These are phyloP conservation scores for Acer saccharum DNA, from an alignment of 345 rosid species.

Conservation along the genomic window DNA sequence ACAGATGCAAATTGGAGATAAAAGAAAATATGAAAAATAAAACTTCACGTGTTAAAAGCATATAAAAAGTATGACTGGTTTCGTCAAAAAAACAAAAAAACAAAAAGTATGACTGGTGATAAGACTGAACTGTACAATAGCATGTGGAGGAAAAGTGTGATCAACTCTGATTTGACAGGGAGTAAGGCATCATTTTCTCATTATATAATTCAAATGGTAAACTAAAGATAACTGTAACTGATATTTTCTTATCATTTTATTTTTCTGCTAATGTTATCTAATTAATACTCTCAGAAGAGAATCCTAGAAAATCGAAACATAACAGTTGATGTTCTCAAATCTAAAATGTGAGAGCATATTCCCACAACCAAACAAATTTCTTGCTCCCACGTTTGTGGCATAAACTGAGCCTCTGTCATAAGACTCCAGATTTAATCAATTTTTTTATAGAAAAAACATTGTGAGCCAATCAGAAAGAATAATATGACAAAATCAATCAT, in stretches of 20 bases:
- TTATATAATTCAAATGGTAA: background rate
- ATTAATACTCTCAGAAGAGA: background rate
- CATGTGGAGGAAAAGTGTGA: background rate
- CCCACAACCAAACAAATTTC: background rate
- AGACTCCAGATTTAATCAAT: background rate
- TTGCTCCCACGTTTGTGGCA: slow-evolving; percentile 2
- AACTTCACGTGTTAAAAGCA: background rate
- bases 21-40: background rate
- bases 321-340: background rate
- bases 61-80: background rate
- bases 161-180: background rate
- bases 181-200: background rate
- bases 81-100: too few species aligned
- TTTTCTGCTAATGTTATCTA: background rate
- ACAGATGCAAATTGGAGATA: slow-evolving; percentile 12
- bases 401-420: background rate
- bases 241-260: too few species aligned
- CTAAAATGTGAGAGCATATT: background rate
- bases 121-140: background rate
- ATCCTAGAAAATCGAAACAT: background rate
- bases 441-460: background rate
- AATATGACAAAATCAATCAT: slow-evolving; percentile 6
- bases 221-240: background rate
- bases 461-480: background rate
- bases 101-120: background rate